Percentiles rank a stretch among this genome's conserved stretches.
Evolutionary conservation across 108 stramenopile species (phyloP).

Genomic region (Cyclostephanos invisitatus): DNA sequence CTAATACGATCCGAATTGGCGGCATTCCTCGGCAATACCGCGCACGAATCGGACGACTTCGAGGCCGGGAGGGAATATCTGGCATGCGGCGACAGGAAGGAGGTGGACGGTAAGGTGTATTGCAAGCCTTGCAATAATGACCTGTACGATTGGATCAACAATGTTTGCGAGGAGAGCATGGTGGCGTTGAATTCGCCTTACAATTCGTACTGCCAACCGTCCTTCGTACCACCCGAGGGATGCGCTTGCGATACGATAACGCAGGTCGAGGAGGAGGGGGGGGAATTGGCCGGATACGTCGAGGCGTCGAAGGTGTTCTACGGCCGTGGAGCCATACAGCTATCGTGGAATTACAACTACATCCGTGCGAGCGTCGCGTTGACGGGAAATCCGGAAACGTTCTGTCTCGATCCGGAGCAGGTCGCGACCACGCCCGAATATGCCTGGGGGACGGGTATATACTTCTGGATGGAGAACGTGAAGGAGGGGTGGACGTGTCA

Average conservation of each 20-base stretch:
- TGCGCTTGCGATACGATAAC: slow-evolving; percentile 33
- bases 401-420: slow-evolving; percentile 36
- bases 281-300: slow-evolving; percentile 31
- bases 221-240: slow-evolving; percentile 32
- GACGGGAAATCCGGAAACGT: slow-evolving; percentile 30
- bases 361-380: slow-evolving; percentile 29
- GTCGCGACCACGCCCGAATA: slow-evolving; percentile 22
- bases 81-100: slow-evolving; percentile 39
- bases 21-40: slow-evolving; percentile 45
- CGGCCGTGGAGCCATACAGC: slow-evolving; percentile 34
- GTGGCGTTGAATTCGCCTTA: slow-evolving; percentile 32
- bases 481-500: slow-evolving; percentile 51
- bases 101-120: slow-evolving; percentile 36
- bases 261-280: slow-evolving; percentile 26
- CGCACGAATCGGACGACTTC: slow-evolving; percentile 43
- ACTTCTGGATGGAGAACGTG: slow-evolving; percentile 47
- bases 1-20: slow-evolving; percentile 25
- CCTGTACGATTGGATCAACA: slow-evolving; percentile 25
- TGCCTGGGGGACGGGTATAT: slow-evolving; percentile 43
- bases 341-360: slow-evolving; percentile 43
- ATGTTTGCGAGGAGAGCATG: slow-evolving; percentile 18
- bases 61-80: slow-evolving; percentile 45
- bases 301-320: slow-evolving; percentile 41
- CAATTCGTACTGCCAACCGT: slow-evolving; percentile 32
- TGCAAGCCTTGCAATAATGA: slow-evolving; percentile 40